Evolutionary conservation across 2,329 filamentous ascomycete species (phyloP).

Genomic region (Triangularia verruculosa): DNA sequence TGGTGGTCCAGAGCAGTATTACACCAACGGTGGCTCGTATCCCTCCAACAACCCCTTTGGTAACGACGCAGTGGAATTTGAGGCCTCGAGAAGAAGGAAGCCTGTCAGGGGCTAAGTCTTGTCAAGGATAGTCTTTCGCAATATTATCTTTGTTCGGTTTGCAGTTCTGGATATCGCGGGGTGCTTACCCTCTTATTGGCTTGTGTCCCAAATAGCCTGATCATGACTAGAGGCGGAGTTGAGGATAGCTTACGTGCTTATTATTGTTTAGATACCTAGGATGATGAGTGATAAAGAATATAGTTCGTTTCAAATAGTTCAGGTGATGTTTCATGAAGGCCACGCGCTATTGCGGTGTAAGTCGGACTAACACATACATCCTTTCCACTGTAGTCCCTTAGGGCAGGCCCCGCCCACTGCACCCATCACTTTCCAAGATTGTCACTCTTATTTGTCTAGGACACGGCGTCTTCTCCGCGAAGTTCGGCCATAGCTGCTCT

Average conservation of each 20-base stretch:
- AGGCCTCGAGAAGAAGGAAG: slow-evolving; percentile 16
- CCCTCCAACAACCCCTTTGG: slow-evolving; percentile 15
- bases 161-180: too few relatives aligned
- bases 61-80: slow-evolving; percentile 20
- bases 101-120: slow-evolving; percentile 1
- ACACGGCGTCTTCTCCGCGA: neutral
- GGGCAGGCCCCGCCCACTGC: neutral
- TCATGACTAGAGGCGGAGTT: neutral
- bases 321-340: neutral
- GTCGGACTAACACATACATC: neutral
- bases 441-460: too few relatives aligned
- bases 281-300: neutral
- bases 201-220: neutral
- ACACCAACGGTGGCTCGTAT: slow-evolving; percentile 15
- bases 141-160: neutral
- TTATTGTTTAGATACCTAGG: neutral
- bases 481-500: too few relatives aligned
- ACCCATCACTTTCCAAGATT: neutral
- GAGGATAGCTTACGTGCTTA: neutral
- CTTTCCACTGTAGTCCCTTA: too few relatives aligned
- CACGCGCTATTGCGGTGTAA: neutral
- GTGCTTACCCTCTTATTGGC: too few relatives aligned
- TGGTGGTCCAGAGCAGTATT: slow-evolving; percentile 16
- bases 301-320: neutral
- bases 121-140: too few relatives aligned